These are phyloP conservation scores for Fusarium sambucinum DNA, from an alignment of 2,329 filamentous ascomycete genomes.

Conservation along the genomic window DNA sequence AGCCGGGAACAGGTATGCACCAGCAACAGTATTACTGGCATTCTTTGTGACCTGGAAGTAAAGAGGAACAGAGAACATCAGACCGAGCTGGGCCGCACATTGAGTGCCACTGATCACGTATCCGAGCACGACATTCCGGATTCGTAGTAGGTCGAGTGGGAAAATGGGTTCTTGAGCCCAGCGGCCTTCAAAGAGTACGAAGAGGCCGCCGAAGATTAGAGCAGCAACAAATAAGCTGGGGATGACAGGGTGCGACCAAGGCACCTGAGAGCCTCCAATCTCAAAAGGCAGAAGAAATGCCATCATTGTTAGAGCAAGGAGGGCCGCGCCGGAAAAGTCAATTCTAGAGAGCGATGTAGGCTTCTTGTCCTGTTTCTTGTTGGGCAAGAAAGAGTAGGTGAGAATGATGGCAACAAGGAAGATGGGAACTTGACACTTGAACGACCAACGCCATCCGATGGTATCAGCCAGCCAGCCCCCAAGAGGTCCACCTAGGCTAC, in stretches of 20 bases:
- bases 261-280: background rate
- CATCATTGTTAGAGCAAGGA: background rate
- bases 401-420: background rate
- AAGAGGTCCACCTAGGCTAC: background rate
- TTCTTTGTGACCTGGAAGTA: background rate
- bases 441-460: background rate
- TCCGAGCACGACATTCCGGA: background rate
- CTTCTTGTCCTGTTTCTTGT: background rate
- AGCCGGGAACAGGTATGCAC: background rate
- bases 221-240: background rate
- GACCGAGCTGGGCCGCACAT: background rate
- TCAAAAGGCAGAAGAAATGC: background rate
- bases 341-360: background rate
- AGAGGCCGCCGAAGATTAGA: background rate
- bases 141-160: background rate
- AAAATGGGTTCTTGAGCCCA: background rate
- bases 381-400: background rate
- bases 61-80: background rate
- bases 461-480: background rate
- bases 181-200: background rate
- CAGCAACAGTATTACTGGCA: background rate
- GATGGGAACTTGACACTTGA: background rate
- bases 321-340: background rate
- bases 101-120: background rate
- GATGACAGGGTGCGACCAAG: background rate